Percentiles rank a stretch among this genome's conserved stretches.
Evolutionary conservation across 805 yeast species (phyloP).

Genomic region (Tetrapisispora nanseiensis): DNA sequence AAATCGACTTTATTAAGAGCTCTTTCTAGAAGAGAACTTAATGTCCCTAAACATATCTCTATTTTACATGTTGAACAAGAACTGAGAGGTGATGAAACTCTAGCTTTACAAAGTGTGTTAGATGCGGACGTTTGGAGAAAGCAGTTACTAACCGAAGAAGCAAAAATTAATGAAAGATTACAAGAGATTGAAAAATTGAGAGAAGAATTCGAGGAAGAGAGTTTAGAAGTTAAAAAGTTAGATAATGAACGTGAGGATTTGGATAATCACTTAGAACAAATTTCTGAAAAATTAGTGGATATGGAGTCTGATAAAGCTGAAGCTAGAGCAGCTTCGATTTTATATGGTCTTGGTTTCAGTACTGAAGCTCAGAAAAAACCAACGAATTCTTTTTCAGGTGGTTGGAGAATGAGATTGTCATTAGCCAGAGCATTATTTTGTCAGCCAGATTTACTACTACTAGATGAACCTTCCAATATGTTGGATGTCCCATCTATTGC

Average conservation of each 20-base stretch:
- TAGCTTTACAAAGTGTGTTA: slow-evolving; percentile 88
- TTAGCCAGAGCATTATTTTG: slow-evolving; percentile 96
- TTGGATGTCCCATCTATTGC: slow-evolving; percentile 99
- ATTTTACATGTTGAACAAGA: slow-evolving; percentile 97
- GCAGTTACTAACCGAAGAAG: slow-evolving; percentile 69
- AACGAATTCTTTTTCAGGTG: slow-evolving; percentile 94
- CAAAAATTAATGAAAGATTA: slow-evolving; percentile 61
- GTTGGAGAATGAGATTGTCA: slow-evolving; percentile 99
- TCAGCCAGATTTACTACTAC: slow-evolving; percentile 82
- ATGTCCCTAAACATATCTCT: slow-evolving; percentile 91
- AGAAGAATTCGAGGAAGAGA: slow-evolving; percentile 63
- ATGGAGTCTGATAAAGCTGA: slow-evolving; percentile 98
- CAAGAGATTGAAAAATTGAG: slow-evolving; percentile 63
- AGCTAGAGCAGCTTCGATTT: slow-evolving; percentile 88
- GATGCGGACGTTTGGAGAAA: slow-evolving; percentile 99
- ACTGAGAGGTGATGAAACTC: slow-evolving; percentile 82
- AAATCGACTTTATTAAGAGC: slow-evolving; percentile 90
- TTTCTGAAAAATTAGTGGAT: slow-evolving; percentile 72
- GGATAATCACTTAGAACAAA: slow-evolving; percentile 65
- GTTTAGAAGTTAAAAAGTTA: slow-evolving; percentile 62
- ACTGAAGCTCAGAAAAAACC: slow-evolving; percentile 73
- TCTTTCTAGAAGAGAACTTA: slow-evolving; percentile 82
- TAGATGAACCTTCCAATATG: slow-evolving; percentile 99
- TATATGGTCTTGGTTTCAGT: slow-evolving; percentile 89
- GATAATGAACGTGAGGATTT: slow-evolving; percentile 88